Evolutionary conservation across 2,329 filamentous ascomycete genomes (phyloP).

Genomic region (Uncinocarpus reesii): DNA sequence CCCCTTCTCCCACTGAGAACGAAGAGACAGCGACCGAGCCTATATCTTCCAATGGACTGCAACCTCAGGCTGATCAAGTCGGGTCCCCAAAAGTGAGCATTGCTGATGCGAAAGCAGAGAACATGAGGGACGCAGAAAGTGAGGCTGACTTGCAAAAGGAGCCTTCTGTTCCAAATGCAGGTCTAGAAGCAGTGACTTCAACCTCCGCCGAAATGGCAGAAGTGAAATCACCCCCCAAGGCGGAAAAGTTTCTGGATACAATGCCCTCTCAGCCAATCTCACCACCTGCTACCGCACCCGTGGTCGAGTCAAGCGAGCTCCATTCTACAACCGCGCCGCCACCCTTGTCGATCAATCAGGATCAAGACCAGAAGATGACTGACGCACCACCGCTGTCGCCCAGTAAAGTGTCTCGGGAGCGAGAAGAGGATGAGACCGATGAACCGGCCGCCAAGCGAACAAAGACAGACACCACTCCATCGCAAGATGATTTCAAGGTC

Average conservation of each 20-base stretch:
- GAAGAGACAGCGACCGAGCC: not conserved
- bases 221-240: not conserved
- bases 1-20: not conserved
- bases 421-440: conserved; percentile 58
- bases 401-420: conserved; percentile 58
- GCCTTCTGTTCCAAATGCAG: not conserved
- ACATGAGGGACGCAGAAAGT: not conserved
- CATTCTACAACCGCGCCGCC: not conserved
- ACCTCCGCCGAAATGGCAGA: not conserved
- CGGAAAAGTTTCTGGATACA: not conserved
- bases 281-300: conserved; percentile 5
- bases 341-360: conserved; percentile 2
- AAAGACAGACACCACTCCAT: conserved; percentile 52
- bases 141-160: not conserved
- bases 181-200: not conserved
- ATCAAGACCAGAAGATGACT: conserved; percentile 43
- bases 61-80: not conserved
- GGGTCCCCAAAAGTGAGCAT: not conserved
- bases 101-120: not conserved
- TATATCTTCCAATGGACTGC: not conserved
- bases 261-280: not conserved
- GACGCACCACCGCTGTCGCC: conserved; percentile 41
- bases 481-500: conserved; percentile 38
- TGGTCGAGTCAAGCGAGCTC: not conserved
- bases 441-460: conserved; percentile 70